phyloP scores from a whole-genome alignment of 306 rosid species.

The Gynostemma pentaphyllum region DNA sequence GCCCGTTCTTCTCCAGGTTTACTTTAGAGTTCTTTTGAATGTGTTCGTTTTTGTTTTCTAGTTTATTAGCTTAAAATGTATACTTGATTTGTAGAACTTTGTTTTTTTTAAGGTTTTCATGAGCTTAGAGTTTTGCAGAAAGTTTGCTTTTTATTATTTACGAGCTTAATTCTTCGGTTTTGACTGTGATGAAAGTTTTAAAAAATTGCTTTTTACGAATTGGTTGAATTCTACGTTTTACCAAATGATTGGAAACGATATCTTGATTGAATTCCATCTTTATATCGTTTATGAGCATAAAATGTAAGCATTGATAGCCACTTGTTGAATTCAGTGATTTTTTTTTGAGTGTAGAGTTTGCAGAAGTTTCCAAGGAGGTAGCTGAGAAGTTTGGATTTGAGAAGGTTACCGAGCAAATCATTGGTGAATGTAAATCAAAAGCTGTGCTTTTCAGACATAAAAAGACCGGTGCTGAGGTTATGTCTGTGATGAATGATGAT shows the following conservation, averaged over 20 bases:
- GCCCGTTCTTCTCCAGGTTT: slow-evolving; percentile 42
- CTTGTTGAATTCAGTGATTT: neutral
- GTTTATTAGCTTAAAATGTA: too few species aligned
- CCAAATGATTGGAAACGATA: neutral
- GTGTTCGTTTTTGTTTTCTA: neutral
- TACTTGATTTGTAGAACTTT: too few species aligned
- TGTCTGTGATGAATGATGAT: slow-evolving; percentile 78
- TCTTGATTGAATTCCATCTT: neutral
- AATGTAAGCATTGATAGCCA: neutral
- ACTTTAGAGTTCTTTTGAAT: too few species aligned
- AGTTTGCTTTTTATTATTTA: too few species aligned
- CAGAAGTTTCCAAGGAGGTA: slow-evolving; percentile 45
- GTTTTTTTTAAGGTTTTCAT: too few species aligned
- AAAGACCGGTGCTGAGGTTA: slow-evolving; percentile 81
- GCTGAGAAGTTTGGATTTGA: slow-evolving; percentile 62
- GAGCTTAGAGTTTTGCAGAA: too few species aligned
- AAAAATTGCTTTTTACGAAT: too few species aligned
- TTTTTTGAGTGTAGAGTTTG: slow-evolving; percentile 25
- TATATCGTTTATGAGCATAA: neutral
- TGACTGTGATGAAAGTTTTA: too few species aligned
- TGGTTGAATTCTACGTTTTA: neutral
- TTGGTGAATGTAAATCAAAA: slow-evolving; percentile 82
- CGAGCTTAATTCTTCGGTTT: too few species aligned
- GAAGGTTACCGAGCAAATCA: slow-evolving; percentile 68
- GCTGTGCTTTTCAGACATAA: slow-evolving; percentile 66